Evolutionary conservation across 78 protist species (phyloP), one percentile per base, ranked within the genome.

Genomic region (Dictyostelium discoideum): DNA sequence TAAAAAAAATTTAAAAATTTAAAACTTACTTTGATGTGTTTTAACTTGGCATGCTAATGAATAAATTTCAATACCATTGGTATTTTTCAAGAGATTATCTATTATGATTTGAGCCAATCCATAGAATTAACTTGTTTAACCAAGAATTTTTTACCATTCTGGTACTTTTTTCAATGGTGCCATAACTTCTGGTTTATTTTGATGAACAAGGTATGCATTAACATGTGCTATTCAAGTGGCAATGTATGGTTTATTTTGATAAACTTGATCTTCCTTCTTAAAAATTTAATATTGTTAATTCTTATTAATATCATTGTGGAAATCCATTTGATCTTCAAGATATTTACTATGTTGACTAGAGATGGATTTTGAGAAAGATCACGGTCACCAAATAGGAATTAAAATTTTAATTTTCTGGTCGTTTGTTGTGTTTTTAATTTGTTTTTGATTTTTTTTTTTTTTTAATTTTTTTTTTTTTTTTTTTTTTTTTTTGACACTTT

Each of bases 261-360:
- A 69, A 26, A 69, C 77, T 69, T 13, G 16, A 74, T 93, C 96
- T 40, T 93, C 96, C 93, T 87, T 86, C 93, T 85, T 32, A 93
- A 69, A 72, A 93, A 87, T 69, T 77, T 48, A 72, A 98, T 74
- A 87, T 84, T 5, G 98, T 98, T 93, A 97, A 87, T 94, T 97
- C 92, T 98, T 97, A 63, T 97, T 54, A 93, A 98, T 96, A 83
- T 99, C 98, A 46, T 92, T 57, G 92, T 98, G 99, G 98, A 99
- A 99, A 93, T 99, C 99, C 78, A 98, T 96, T 97, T 99, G 99
- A 92, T 99, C 99, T 46, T 98, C 99, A 29, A 44, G 24, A n/a
- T 98, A 94, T 78, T 98, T 98, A 16, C 1, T 77, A 78, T 97
- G 98, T n/a, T n/a, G n/a, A n/a, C n/a, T n/a, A n/a, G n/a, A n/a